Evolutionary conservation across 805 yeast genomes (phyloP).

Genomic region (Wilhelminamyces savonicus): DNA sequence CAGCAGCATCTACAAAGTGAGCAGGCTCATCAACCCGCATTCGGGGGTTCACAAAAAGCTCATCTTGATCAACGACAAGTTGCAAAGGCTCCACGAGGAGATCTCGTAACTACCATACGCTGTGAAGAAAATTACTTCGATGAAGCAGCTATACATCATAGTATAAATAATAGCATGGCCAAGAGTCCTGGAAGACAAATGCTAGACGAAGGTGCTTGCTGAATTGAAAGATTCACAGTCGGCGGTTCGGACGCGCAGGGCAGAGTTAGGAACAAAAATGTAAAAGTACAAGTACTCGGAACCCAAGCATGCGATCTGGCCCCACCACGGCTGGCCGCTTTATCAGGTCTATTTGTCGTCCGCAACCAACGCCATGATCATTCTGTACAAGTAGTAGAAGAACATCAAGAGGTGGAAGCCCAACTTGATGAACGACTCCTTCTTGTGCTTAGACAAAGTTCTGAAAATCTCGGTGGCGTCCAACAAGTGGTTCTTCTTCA

Average conservation of each 20-base stretch:
- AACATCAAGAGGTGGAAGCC: slow-evolving; percentile 89
- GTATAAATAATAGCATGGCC: too few relatives aligned
- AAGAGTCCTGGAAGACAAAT: too few relatives aligned
- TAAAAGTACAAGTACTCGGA: too few relatives aligned
- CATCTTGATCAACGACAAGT: slow-evolving; percentile 15
- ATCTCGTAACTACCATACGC: slow-evolving; percentile 4
- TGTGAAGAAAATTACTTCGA: too few relatives aligned
- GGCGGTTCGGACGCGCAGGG: too few relatives aligned
- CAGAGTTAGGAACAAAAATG: too few relatives aligned
- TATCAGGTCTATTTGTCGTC: slow-evolving; percentile 37
- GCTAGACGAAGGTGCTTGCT: too few relatives aligned
- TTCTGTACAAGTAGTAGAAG: slow-evolving; percentile 92
- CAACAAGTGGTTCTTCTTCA: slow-evolving; percentile 74
- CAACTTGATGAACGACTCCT: slow-evolving; percentile 82
- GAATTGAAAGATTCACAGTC: too few relatives aligned
- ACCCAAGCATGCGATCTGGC: too few relatives aligned
- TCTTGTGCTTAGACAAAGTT: slow-evolving; percentile 87
- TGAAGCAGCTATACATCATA: too few relatives aligned
- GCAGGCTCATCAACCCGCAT: slow-evolving; percentile 16
- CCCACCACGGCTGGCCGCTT: too few relatives aligned
- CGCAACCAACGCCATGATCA: slow-evolving; percentile 87
- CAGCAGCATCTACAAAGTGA: slow-evolving; percentile 6
- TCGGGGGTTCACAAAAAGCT: slow-evolving; percentile 19
- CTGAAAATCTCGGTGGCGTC: slow-evolving; percentile 98
- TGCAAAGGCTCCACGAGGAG: slow-evolving; percentile 12